Conservation (phyloP, 140 eudicot genomes). For the Cichorium intybus region DNA sequence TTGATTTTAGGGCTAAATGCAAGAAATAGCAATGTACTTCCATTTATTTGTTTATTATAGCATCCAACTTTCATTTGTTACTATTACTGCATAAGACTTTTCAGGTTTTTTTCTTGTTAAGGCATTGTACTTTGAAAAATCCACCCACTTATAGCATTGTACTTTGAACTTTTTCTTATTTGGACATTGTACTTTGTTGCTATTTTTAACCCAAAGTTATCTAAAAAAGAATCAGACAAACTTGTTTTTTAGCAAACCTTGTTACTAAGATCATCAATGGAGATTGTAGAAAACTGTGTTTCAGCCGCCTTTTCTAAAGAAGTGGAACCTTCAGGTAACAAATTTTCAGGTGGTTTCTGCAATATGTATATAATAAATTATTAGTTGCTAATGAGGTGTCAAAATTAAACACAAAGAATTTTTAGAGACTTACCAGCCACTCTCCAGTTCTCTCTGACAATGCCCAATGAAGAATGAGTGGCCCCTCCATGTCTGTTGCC, state of each 20-base stretch:
- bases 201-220: neutral
- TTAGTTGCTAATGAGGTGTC: slow-evolving; percentile 1
- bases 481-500: slow-evolving; percentile 72
- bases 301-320: slow-evolving; percentile 71
- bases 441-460: slow-evolving; percentile 66
- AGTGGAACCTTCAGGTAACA: slow-evolving; percentile 66
- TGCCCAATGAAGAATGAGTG: slow-evolving; percentile 95
- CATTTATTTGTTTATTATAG: too few relatives aligned
- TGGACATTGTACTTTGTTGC: too few relatives aligned
- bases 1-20: too few relatives aligned
- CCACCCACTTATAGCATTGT: too few relatives aligned
- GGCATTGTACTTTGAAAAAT: too few relatives aligned
- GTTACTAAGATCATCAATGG: slow-evolving; percentile 43
- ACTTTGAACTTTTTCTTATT: too few relatives aligned
- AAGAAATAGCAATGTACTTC: too few relatives aligned
- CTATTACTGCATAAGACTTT: too few relatives aligned
- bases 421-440: slow-evolving; percentile 65
- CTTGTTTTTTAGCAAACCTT: slow-evolving; percentile 45
- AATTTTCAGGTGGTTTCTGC: slow-evolving; percentile 69
- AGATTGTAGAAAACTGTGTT: slow-evolving; percentile 53
- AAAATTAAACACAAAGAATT: neutral
- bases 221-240: slow-evolving; percentile 10
- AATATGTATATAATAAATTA: slow-evolving; percentile 9
- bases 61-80: too few relatives aligned
- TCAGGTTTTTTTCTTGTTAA: too few relatives aligned